A percentile compares a stretch with the other conserved stretches of the same genome.
These are phyloP conservation scores for Pugionium cornutum DNA, from an alignment of 345 rosid species.

Conservation along the genomic window DNA sequence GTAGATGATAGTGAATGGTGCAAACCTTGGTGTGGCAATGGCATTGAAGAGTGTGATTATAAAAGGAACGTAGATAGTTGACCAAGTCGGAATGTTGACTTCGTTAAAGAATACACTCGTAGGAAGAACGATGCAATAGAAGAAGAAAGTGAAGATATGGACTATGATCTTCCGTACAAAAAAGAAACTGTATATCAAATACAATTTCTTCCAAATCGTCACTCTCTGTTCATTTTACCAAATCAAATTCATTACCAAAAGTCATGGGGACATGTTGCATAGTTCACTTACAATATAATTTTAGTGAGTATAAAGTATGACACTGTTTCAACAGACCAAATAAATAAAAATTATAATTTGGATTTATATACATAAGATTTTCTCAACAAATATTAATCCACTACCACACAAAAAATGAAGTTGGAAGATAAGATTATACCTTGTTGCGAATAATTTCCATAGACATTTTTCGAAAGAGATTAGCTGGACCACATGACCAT, in stretches of 20 bases:
- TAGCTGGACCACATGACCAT: conserved; percentile 78
- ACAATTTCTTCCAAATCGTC: conserved; percentile 40
- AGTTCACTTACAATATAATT: no score
- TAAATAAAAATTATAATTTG: no score
- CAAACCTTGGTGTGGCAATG: conserved; percentile 43
- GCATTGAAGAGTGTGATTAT: conserved; percentile 39
- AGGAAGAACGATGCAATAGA: conserved; percentile 42
- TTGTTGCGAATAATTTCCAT: conserved; percentile 50
- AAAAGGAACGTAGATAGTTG: conserved; percentile 39
- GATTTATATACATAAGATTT: no score
- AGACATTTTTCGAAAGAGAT: conserved; percentile 62
- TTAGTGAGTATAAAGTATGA: no score
- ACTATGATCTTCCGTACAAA: conserved; percentile 40
- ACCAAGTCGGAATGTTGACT: conserved; percentile 42
- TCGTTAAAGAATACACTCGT: conserved; percentile 32
- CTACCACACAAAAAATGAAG: no score
- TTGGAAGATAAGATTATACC: conserved; percentile 29
- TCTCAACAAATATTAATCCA: no score
- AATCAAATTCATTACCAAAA: conserved; percentile 3
- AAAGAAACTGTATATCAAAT: conserved; percentile 46
- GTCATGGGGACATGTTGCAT: no score
- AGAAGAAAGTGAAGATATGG: conserved; percentile 41
- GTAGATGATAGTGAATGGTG: background rate
- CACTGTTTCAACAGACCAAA: no score
- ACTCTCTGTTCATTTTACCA: conserved; percentile 39